These are phyloP conservation scores for Naumovozyma baii DNA, from an alignment of 805 yeast genomes.

Conservation along the genomic window DNA sequence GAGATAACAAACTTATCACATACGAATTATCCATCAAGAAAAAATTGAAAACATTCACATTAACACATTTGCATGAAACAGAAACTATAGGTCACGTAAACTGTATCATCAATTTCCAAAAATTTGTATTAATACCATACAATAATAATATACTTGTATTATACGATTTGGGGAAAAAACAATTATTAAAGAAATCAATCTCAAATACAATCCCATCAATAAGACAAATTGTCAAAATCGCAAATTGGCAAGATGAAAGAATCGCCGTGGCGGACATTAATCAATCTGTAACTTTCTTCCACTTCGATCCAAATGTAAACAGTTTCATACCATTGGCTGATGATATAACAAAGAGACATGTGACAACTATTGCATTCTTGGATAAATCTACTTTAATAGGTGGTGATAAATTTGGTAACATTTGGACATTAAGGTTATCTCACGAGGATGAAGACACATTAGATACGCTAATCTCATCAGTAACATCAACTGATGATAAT, in stretches of 20 bases:
- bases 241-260: slow-evolving; percentile 43
- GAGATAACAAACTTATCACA: slow-evolving; percentile 11
- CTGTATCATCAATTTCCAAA: slow-evolving; percentile 47
- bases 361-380: slow-evolving; percentile 48
- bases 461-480: neutral
- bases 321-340: slow-evolving; percentile 56
- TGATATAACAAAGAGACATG: slow-evolving; percentile 59
- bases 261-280: slow-evolving; percentile 64
- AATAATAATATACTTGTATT: slow-evolving; percentile 40
- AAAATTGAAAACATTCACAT: slow-evolving; percentile 24
- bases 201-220: slow-evolving; percentile 33
- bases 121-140: slow-evolving; percentile 50
- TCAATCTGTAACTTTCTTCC: slow-evolving; percentile 51
- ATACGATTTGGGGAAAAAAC: slow-evolving; percentile 71
- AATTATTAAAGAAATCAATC: slow-evolving; percentile 54
- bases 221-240: slow-evolving; percentile 44
- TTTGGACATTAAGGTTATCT: slow-evolving; percentile 57
- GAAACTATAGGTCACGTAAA: slow-evolving; percentile 38
- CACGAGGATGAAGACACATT: slow-evolving; percentile 31
- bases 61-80: slow-evolving; percentile 54
- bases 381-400: slow-evolving; percentile 72
- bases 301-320: slow-evolving; percentile 39
- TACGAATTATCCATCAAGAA: slow-evolving; percentile 9
- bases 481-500: neutral
- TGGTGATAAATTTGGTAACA: slow-evolving; percentile 82